Evolutionary conservation across 805 yeast genomes (phyloP).

Genomic region (Kregervanrija delftensis): DNA sequence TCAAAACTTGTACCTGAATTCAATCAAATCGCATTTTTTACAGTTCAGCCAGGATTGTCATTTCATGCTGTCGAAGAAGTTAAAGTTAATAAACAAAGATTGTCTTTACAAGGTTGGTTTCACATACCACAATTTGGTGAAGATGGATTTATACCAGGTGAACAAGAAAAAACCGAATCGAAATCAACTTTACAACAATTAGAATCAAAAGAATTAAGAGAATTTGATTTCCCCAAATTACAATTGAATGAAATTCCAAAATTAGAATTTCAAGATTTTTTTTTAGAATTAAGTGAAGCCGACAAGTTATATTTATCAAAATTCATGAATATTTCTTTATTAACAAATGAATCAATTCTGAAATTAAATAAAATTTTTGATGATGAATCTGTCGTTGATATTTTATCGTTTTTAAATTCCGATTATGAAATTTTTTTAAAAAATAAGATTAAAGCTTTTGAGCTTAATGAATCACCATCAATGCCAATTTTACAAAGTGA

Average conservation of each 20-base stretch:
- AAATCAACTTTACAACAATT: constrained; percentile 72
- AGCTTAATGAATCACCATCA: constrained; percentile 44
- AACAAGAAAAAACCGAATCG: constrained; percentile 71
- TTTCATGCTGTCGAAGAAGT: constrained; percentile 99
- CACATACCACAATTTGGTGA: constrained; percentile 95
- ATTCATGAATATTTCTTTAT: constrained; percentile 50
- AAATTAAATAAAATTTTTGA: constrained; percentile 46
- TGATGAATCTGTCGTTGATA: constrained; percentile 63
- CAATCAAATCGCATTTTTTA: constrained; percentile 93
- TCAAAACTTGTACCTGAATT: constrained; percentile 81
- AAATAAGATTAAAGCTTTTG: constrained; percentile 44
- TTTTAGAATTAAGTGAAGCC: constrained; percentile 22
- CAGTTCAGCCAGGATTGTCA: constrained; percentile 91
- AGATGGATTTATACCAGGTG: constrained; percentile 75
- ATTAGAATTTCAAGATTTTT: constrained; percentile 12
- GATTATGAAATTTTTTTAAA: constrained; percentile 44
- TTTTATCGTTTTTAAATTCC: constrained; percentile 54
- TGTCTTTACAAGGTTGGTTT: constrained; percentile 98
- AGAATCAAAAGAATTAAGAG: constrained; percentile 69
- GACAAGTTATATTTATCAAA: constrained; percentile 46
- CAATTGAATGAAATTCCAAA: constrained; percentile 22
- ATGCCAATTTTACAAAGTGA: constrained; percentile 54
- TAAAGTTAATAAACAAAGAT: constrained; percentile 78
- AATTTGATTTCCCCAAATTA: constrained; percentile 75
- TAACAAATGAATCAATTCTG: constrained; percentile 32